phyloP scores from a whole-genome alignment of 1,284 basidiomycete genomes.

The Rhodofomes roseus region DNA sequence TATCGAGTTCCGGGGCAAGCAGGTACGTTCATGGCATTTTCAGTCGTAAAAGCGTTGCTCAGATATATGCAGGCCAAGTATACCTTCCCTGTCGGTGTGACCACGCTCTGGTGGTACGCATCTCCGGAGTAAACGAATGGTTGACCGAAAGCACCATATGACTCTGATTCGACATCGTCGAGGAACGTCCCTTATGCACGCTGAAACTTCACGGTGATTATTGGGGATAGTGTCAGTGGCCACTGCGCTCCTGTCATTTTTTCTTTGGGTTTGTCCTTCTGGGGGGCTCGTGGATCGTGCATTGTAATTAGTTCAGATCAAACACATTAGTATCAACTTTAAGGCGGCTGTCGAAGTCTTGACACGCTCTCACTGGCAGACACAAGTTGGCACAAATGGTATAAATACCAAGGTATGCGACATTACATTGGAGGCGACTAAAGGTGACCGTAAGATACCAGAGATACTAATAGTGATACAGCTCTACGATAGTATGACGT shows the following conservation, averaged over 20 bases:
- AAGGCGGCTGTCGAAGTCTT: too few species aligned
- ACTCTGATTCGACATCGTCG: too few species aligned
- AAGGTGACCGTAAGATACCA: neutral
- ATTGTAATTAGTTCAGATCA: too few species aligned
- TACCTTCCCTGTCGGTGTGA: constrained; percentile 64
- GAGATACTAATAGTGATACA: neutral
- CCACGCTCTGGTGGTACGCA: constrained; percentile 43
- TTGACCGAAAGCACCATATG: too few species aligned
- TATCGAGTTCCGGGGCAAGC: constrained; percentile 66
- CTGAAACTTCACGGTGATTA: too few species aligned
- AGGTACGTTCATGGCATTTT: constrained; percentile 36
- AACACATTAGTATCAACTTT: too few species aligned
- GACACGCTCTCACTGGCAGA: too few species aligned
- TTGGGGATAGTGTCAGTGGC: too few species aligned
- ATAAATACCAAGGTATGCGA: neutral
- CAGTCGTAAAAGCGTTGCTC: neutral
- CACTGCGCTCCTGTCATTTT: too few species aligned
- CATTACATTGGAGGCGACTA: neutral
- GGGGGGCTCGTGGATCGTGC: too few species aligned
- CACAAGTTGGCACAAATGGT: too few species aligned
- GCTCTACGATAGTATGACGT: neutral
- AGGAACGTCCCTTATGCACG: neutral
- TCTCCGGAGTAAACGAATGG: neutral
- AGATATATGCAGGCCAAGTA: constrained; percentile 54
- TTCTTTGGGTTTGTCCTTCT: too few species aligned